Evolutionary conservation across 2,329 filamentous ascomycete genomes (phyloP).

Genomic region (Fusarium protoensiforme): DNA sequence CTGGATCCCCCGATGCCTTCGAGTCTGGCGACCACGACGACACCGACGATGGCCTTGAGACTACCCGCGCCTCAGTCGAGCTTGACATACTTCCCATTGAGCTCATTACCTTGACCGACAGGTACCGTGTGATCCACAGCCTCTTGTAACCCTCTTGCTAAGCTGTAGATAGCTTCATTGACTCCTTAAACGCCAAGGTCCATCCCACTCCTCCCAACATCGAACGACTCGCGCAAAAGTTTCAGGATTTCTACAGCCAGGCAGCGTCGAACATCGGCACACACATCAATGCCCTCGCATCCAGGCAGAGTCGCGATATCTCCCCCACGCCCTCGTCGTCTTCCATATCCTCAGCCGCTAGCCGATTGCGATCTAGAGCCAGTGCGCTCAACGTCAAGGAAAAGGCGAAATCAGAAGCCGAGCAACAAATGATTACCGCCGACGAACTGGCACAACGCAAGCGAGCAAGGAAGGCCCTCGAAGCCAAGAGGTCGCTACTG

Average conservation of each 20-base stretch:
- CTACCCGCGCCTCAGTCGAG: constrained; percentile 69
- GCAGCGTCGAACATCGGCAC: constrained; percentile 86
- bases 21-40: constrained; percentile 57
- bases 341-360: constrained; percentile 66
- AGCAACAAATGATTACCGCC: constrained; percentile 90
- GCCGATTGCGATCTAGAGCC: constrained; percentile 66
- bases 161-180: constrained; percentile 77
- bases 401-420: constrained; percentile 58
- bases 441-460: constrained; percentile 86
- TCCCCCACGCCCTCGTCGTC: constrained; percentile 67
- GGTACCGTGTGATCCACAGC: constrained; percentile 61
- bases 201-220: constrained; percentile 86
- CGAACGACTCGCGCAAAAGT: constrained; percentile 84
- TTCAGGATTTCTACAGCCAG: constrained; percentile 92
- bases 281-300: constrained; percentile 84
- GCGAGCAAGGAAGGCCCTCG: constrained; percentile 79
- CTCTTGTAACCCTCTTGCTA: constrained; percentile 5
- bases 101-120: constrained; percentile 88
- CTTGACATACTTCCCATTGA: constrained; percentile 95
- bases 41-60: constrained; percentile 59
- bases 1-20: constrained; percentile 59
- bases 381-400: constrained; percentile 65
- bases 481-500: constrained; percentile 78
- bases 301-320: constrained; percentile 75
- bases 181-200: constrained; percentile 87